Conservation (phyloP, 2,329 filamentous ascomycete genomes). For the Aspergillus glaucus region DNA sequence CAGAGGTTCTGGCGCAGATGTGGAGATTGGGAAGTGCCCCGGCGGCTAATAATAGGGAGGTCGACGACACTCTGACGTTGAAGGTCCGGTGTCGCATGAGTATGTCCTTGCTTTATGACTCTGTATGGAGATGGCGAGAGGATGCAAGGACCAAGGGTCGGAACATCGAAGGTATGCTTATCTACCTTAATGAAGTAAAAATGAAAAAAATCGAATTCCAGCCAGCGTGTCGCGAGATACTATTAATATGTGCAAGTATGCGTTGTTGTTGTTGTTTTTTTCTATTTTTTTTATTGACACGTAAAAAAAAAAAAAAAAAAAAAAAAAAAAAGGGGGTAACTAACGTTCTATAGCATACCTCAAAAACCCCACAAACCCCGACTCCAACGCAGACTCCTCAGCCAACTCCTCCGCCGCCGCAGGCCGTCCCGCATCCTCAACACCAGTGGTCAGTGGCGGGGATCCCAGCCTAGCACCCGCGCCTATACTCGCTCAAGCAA, state of each 20-base stretch:
- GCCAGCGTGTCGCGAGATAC: conserved; percentile 16
- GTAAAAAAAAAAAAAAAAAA: not conserved
- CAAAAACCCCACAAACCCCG: conserved; percentile 80
- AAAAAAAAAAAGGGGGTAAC: not conserved
- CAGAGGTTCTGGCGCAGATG: conserved; percentile 60
- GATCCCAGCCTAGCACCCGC: conserved; percentile 42
- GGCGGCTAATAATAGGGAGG: conserved; percentile 21
- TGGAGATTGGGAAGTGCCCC: conserved; percentile 47
- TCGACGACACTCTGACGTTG: conserved; percentile 49
- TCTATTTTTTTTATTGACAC: conserved; percentile 6
- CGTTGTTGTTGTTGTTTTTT: not conserved
- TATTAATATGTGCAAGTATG: conserved; percentile 11
- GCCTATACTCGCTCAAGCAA: conserved; percentile 26
- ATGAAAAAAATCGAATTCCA: conserved; percentile 13
- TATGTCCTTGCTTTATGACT: conserved; percentile 62
- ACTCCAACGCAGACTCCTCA: conserved; percentile 68
- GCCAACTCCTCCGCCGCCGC: conserved; percentile 54
- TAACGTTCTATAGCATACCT: conserved; percentile 50
- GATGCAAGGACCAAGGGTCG: conserved; percentile 63
- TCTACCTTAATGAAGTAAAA: conserved; percentile 8
- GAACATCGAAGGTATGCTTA: conserved; percentile 59
- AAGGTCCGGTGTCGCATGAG: conserved; percentile 62
- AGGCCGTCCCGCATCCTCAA: conserved; percentile 30
- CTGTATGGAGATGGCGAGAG: conserved; percentile 61
- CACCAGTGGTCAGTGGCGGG: conserved; percentile 29